Percentiles rank a stretch among this genome's conserved stretches.
These are phyloP conservation scores for Eutrema japonicum DNA, from an alignment of 345 rosid species.

Conservation along the genomic window DNA sequence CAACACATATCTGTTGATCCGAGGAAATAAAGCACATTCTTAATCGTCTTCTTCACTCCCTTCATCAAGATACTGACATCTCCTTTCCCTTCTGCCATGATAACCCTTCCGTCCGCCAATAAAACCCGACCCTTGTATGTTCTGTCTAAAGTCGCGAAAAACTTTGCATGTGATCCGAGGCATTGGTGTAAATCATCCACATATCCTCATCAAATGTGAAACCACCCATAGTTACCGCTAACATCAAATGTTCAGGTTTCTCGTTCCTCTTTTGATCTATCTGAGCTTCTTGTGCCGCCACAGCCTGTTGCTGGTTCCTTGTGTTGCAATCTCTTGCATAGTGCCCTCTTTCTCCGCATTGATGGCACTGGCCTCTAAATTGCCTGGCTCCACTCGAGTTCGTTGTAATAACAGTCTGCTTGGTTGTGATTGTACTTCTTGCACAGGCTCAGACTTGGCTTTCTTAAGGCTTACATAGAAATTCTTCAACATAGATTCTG, in stretches of 20 bases:
- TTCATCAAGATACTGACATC: slow-evolving; percentile 15
- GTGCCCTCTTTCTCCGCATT: slow-evolving; percentile 25
- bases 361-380: slow-evolving; percentile 7
- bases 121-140: not conserved
- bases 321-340: not conserved
- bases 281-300: not conserved
- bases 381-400: not conserved
- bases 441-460: slow-evolving; percentile 24
- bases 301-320: not conserved
- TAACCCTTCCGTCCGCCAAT: not conserved
- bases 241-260: not conserved
- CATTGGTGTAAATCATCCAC: slow-evolving; percentile 17
- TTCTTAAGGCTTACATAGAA: not conserved
- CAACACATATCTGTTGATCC: slow-evolving; percentile 26
- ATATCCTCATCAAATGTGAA: not conserved
- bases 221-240: not conserved
- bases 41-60: slow-evolving; percentile 19
- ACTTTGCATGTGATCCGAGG: slow-evolving; percentile 26
- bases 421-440: slow-evolving; percentile 18
- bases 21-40: slow-evolving; percentile 26
- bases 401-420: slow-evolving; percentile 23
- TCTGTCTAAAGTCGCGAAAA: slow-evolving; percentile 31
- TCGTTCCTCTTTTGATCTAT: not conserved
- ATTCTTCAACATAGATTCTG: not conserved
- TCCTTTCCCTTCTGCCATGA: slow-evolving; percentile 23